Evolutionary conservation across 352 stramenopile genomes (phyloP), one percentile per base, ranked within the genome.

Genomic region (Albugo laibachii): DNA sequence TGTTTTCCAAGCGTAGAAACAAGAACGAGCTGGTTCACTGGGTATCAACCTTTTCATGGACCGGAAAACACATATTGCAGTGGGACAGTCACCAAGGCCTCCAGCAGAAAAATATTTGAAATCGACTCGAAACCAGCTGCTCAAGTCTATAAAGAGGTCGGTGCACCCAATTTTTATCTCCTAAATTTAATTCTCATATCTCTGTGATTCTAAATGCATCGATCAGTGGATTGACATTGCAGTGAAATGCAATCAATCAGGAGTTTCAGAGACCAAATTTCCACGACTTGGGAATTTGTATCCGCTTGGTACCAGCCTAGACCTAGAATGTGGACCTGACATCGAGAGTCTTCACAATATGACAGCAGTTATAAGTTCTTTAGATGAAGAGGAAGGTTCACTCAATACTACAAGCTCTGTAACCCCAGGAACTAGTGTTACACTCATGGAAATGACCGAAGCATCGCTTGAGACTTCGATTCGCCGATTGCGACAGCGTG

Each of bases 1-100:
- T 88, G 75, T 48, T 88, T 78, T n/a, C 78, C 78, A 0, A 92
- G 78, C 45, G 78, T 92, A 39, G 78, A 92, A 53, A 88, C 75
- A 20, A 78, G 80, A 31, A 74, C 87, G 42, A 79, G 71, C 45
- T 92, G 78, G 78, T 92, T 92, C 52, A 88, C 73, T 39, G 75
- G 78, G 19, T 88, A 92, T 48, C 81, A 64, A 15, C 73, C 78
- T 2, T 68, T 87, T 2, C 19, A 36, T 11, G 4, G 45, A 24
- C 13, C 21, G 16, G 57, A 71, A 16, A 75, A 80, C 54, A 80
- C 63, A 24, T 82, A 83, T 44, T 92, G 78, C 57, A 85, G 83
- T 69, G 78, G 78, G 5, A 80, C 69, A 0, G 78, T 92, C 13
- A 88, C 78, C 13, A 84, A 92, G 47, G 65, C 71, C 1, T 83